phyloP scores from a whole-genome alignment of 106 monocot species.

The Dendrobium officinale region DNA sequence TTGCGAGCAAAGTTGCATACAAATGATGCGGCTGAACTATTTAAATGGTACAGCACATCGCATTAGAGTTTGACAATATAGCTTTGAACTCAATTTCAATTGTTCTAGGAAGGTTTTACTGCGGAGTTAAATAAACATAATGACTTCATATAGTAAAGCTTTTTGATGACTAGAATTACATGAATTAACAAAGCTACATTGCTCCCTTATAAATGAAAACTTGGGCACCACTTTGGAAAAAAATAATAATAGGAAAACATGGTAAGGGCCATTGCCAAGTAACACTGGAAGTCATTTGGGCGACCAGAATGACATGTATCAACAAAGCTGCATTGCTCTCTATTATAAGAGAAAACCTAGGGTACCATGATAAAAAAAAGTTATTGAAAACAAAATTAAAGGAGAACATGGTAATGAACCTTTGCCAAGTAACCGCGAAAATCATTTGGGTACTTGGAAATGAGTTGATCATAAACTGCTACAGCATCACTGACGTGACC shows the following conservation, averaged over 20 bases:
- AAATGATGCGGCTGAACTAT: too few species aligned
- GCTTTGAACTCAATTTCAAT: neutral
- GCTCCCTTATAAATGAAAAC: neutral
- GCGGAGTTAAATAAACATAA: neutral
- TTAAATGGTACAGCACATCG: neutral
- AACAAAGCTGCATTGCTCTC: neutral
- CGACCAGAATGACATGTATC: neutral
- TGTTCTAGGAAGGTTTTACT: neutral
- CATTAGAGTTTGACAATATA: neutral
- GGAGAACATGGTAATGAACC: conserved; percentile 21
- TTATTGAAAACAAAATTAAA: neutral
- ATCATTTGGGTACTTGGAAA: conserved; percentile 67
- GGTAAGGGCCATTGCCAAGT: too few species aligned
- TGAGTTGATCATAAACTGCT: conserved; percentile 85
- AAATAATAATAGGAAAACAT: too few species aligned
- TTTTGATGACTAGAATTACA: neutral
- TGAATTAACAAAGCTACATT: neutral
- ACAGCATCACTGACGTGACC: conserved; percentile 89
- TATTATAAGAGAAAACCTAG: neutral
- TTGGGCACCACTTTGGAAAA: neutral
- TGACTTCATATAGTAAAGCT: neutral
- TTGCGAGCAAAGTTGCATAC: too few species aligned
- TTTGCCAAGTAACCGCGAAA: conserved; percentile 94
- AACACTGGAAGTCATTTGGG: neutral
- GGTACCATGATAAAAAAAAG: neutral